Percentiles rank a stretch among this genome's conserved stretches.
Evolutionary conservation across 345 rosid genomes (phyloP).

Genomic region (Syzygium aqueum): DNA sequence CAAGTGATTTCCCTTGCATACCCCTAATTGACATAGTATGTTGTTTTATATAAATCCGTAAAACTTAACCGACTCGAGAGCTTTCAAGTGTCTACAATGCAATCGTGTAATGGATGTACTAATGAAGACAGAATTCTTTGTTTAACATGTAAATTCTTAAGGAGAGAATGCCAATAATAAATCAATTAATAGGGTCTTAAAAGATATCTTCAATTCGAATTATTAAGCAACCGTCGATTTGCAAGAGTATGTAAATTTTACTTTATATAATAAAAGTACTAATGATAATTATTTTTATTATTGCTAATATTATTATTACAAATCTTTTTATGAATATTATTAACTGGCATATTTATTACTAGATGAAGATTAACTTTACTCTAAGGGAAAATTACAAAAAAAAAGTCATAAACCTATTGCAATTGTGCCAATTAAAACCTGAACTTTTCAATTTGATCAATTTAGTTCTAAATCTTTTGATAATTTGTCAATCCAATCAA

Average conservation of each 20-base stretch:
- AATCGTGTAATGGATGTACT: background rate
- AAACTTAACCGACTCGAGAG: background rate
- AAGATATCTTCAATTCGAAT: background rate
- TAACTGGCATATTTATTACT: background rate
- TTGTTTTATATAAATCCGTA: background rate
- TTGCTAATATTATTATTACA: background rate
- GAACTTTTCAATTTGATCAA: too few species aligned
- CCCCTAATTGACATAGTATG: background rate
- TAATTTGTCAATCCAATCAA: too few species aligned
- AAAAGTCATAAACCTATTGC: too few species aligned
- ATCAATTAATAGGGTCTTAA: background rate
- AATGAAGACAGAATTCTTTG: background rate
- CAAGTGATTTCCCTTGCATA: too few species aligned
- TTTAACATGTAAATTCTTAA: background rate
- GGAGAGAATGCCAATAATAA: background rate
- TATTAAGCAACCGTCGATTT: background rate
- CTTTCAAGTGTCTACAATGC: background rate
- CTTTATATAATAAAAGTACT: background rate
- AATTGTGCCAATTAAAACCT: too few species aligned
- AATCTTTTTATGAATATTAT: background rate
- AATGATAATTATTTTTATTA: background rate
- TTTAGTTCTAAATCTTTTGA: too few species aligned
- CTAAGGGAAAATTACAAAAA: background rate
- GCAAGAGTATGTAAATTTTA: background rate
- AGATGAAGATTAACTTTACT: background rate